A percentile compares a stretch with the other conserved stretches of the same genome.
Evolutionary conservation across 176 grass and related monocot species (phyloP).

Genomic region (Aegilops tauschii): DNA sequence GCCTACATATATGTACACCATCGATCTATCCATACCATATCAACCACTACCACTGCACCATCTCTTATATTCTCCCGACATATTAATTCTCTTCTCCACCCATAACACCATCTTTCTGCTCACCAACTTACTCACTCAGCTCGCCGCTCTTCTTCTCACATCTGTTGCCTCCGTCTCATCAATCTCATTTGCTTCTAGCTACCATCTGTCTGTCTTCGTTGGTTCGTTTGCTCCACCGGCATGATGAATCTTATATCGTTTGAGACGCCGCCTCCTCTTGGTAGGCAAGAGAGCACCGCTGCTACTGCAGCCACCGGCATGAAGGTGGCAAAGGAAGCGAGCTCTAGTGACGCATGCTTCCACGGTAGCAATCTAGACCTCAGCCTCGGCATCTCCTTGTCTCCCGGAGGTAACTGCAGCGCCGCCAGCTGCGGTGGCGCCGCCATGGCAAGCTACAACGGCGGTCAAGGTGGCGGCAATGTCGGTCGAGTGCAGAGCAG

Average conservation of each 20-base stretch:
- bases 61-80: conserved; percentile 43
- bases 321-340: conserved; percentile 24
- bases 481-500: neutral
- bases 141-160: neutral
- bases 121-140: conserved; percentile 7
- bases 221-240: conserved; percentile 3
- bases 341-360: conserved; percentile 5
- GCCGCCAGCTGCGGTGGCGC: neutral
- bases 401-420: neutral
- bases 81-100: conserved; percentile 49
- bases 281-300: conserved; percentile 15
- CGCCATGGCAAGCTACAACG: neutral
- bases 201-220: neutral
- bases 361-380: conserved; percentile 61
- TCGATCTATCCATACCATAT: conserved; percentile 10
- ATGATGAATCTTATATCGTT: conserved; percentile 63
- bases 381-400: conserved; percentile 71
- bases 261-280: conserved; percentile 37
- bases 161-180: neutral
- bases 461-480: neutral
- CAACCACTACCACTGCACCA: conserved; percentile 24
- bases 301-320: neutral
- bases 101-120: conserved; percentile 30
- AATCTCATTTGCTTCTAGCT: neutral
- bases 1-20: neutral